Conservation (phyloP, 1,284 basidiomycete species). For the Trichosporon sp. region DNA sequence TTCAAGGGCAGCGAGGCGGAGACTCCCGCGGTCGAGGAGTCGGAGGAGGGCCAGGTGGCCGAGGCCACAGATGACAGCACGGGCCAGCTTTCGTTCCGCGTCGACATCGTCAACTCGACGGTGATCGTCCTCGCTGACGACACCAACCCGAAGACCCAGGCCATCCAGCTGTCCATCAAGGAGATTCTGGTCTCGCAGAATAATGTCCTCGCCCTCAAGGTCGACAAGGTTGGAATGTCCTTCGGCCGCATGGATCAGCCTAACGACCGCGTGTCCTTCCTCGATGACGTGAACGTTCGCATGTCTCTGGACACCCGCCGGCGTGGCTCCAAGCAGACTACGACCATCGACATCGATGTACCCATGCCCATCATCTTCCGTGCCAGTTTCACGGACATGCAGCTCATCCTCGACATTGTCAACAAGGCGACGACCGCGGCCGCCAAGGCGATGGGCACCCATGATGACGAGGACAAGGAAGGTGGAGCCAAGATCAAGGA, state of each 20-base stretch:
- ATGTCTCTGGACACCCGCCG: slow-evolving; percentile 78
- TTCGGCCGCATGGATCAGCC: slow-evolving; percentile 77
- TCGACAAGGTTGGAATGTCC: slow-evolving; percentile 88
- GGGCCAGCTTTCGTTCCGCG: slow-evolving; percentile 58
- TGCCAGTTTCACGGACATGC: slow-evolving; percentile 88
- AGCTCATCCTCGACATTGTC: slow-evolving; percentile 80
- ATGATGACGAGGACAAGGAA: background rate
- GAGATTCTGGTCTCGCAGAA: slow-evolving; percentile 90
- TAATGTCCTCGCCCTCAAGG: slow-evolving; percentile 76
- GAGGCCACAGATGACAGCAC: slow-evolving; percentile 23
- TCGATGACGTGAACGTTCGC: slow-evolving; percentile 89
- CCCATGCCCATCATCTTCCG: slow-evolving; percentile 80
- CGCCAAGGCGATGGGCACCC: slow-evolving; percentile 30
- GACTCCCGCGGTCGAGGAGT: slow-evolving; percentile 24
- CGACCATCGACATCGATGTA: slow-evolving; percentile 75
- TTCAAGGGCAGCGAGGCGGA: slow-evolving; percentile 47
- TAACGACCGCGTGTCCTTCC: slow-evolving; percentile 75
- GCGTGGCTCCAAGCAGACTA: slow-evolving; percentile 68
- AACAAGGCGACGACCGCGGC: slow-evolving; percentile 76
- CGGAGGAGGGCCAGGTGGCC: slow-evolving; percentile 22
- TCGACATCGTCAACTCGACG: slow-evolving; percentile 89
- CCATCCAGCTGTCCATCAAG: slow-evolving; percentile 78
- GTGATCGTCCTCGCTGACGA: slow-evolving; percentile 88
- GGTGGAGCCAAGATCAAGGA: background rate
- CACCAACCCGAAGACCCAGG: slow-evolving; percentile 71